These are phyloP conservation scores for Suillus subalutaceus DNA, from an alignment of 768 basidiomycete species.

Conservation along the genomic window DNA sequence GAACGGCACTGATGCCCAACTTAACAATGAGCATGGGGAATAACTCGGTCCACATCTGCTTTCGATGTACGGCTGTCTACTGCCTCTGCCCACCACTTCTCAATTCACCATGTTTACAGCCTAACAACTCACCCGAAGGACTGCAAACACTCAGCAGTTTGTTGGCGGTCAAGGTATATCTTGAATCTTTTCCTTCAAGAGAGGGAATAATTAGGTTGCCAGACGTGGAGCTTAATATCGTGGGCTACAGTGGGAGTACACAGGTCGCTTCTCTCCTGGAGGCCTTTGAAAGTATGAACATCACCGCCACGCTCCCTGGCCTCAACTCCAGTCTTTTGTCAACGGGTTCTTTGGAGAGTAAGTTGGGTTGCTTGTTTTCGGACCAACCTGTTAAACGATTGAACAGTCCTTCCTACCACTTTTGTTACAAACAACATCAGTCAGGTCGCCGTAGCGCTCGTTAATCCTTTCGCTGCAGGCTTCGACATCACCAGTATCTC, in stretches of 20 bases:
- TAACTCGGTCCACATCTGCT: conserved; percentile 52
- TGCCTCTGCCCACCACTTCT: not conserved
- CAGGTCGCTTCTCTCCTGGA: conserved; percentile 57
- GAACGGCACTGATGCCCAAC: conserved; percentile 64
- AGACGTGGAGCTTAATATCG: conserved; percentile 62
- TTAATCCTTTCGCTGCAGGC: conserved; percentile 67
- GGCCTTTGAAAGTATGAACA: conserved; percentile 62
- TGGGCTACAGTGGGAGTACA: conserved; percentile 64
- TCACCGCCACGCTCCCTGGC: conserved; percentile 61
- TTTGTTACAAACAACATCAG: conserved; percentile 63
- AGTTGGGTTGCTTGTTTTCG: conserved; percentile 5
- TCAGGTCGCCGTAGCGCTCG: conserved; percentile 62
- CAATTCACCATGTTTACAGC: conserved; percentile 35
- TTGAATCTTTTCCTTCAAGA: not conserved
- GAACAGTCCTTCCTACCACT: conserved; percentile 62
- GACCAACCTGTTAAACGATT: conserved; percentile 4
- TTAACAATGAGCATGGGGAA: conserved; percentile 61
- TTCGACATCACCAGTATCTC: conserved; percentile 60
- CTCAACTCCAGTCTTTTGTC: conserved; percentile 59
- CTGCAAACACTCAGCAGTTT: conserved; percentile 66
- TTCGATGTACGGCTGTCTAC: conserved; percentile 45
- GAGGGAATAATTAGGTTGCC: conserved; percentile 4
- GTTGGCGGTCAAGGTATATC: conserved; percentile 57
- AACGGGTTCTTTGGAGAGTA: conserved; percentile 58
- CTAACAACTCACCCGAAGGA: conserved; percentile 63